Evolutionary conservation across 2,329 filamentous ascomycete genomes (phyloP).

Genomic region (Esteya vermicola): DNA sequence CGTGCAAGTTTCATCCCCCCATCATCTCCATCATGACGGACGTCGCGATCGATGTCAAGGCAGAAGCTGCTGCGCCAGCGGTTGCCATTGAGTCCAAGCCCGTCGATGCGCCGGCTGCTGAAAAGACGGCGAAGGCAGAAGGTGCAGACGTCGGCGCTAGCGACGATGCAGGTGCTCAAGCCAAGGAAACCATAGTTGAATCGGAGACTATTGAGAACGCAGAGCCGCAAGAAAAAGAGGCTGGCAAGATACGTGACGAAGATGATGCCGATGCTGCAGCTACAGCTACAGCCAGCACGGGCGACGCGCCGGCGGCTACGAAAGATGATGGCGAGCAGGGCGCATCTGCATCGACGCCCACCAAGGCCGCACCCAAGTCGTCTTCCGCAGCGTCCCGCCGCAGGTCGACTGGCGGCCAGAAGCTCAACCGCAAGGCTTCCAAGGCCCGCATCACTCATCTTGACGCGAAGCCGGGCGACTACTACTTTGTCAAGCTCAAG

Average conservation of each 20-base stretch:
- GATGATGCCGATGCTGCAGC: slow-evolving; percentile 12
- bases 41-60: slow-evolving; percentile 6
- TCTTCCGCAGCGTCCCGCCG: slow-evolving; percentile 41
- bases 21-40: slow-evolving; percentile 6
- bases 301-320: too few relatives aligned
- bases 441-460: slow-evolving; percentile 56
- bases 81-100: slow-evolving; percentile 4
- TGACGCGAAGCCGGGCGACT: slow-evolving; percentile 78
- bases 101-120: neutral
- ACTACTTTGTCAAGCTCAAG: slow-evolving; percentile 87
- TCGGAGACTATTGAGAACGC: slow-evolving; percentile 8
- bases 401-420: slow-evolving; percentile 69
- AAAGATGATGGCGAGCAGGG: slow-evolving; percentile 5
- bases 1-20: too few relatives aligned
- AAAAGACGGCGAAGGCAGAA: neutral
- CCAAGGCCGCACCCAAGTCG: neutral
- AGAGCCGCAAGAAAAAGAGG: slow-evolving; percentile 20
- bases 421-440: slow-evolving; percentile 75
- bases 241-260: too few relatives aligned
- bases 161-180: too few relatives aligned
- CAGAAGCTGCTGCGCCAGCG: slow-evolving; percentile 1
- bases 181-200: too few relatives aligned
- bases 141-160: too few relatives aligned
- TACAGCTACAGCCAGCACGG: too few relatives aligned
- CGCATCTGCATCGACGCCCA: slow-evolving; percentile 11